phyloP scores from a whole-genome alignment of 495 filamentous ascomycete species.

The Penicillium robsamsonii region DNA sequence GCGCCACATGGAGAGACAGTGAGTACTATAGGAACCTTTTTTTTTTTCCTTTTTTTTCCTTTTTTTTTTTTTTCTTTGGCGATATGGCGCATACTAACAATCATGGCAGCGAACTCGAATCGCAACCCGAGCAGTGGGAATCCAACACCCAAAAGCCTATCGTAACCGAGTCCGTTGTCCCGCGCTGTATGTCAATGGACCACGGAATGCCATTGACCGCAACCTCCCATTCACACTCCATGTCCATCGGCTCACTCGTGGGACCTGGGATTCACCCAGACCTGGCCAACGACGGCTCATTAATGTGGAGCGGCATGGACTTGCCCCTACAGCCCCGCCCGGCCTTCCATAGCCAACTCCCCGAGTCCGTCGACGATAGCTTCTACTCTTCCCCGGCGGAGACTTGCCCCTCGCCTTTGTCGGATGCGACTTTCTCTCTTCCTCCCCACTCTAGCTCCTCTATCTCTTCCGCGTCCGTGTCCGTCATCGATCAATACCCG shows the following conservation, averaged over 20 bases:
- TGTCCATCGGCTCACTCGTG: slow-evolving; percentile 48
- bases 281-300: slow-evolving; percentile 35
- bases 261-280: slow-evolving; percentile 44
- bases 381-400: slow-evolving; percentile 46
- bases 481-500: slow-evolving; percentile 37
- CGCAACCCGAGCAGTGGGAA: slow-evolving; percentile 41
- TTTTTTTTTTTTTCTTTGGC: not conserved
- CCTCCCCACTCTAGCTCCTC: slow-evolving; percentile 40
- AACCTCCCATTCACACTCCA: slow-evolving; percentile 34
- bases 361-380: slow-evolving; percentile 40
- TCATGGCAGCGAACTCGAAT: slow-evolving; percentile 37
- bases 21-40: slow-evolving; percentile 30
- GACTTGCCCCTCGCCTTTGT: slow-evolving; percentile 44
- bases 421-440: slow-evolving; percentile 38
- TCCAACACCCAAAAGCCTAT: slow-evolving; percentile 25
- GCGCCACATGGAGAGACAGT: slow-evolving; percentile 84
- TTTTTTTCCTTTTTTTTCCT: no score
- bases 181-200: slow-evolving; percentile 32
- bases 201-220: slow-evolving; percentile 28
- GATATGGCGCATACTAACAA: slow-evolving; percentile 12
- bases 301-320: slow-evolving; percentile 42
- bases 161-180: slow-evolving; percentile 23
- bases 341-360: slow-evolving; percentile 36
- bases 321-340: slow-evolving; percentile 37
- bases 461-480: slow-evolving; percentile 36